phyloP scores from a whole-genome alignment of 2,329 filamentous ascomycete genomes.

The Talaromyces verruculosus region DNA sequence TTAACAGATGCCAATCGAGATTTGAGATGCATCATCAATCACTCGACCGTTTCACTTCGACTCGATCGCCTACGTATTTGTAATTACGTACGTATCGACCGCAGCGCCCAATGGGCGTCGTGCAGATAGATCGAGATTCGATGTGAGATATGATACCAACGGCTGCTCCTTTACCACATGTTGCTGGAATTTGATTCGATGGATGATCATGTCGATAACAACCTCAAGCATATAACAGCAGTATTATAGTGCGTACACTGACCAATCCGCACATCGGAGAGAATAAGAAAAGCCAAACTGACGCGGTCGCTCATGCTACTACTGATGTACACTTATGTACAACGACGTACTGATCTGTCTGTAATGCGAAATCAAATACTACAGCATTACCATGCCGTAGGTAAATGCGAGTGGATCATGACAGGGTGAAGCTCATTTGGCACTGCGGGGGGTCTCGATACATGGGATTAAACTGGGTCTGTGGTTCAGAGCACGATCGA shows the following conservation, averaged over 20 bases:
- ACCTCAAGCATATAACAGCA: background rate
- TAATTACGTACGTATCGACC: background rate
- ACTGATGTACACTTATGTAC: background rate
- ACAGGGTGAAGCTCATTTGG: background rate
- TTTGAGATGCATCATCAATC: constrained; percentile 16
- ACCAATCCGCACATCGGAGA: background rate
- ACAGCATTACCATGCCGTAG: background rate
- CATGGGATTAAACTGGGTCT: constrained; percentile 3
- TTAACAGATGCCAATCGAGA: constrained; percentile 18
- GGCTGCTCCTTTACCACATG: background rate
- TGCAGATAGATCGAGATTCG: constrained; percentile 4
- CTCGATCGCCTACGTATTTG: background rate
- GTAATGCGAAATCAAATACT: background rate
- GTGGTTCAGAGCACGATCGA: constrained; percentile 17
- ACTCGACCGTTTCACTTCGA: constrained; percentile 5
- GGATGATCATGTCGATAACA: background rate
- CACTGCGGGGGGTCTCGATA: background rate
- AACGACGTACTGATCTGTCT: background rate
- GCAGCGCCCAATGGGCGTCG: background rate
- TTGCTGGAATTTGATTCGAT: background rate
- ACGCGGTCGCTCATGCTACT: background rate
- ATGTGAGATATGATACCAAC: constrained; percentile 8
- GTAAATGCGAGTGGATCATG: background rate
- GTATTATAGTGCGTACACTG: background rate
- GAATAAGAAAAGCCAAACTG: background rate